A percentile compares a stretch with the other conserved stretches of the same genome.
Evolutionary conservation across 345 rosid species (phyloP).

Genomic region (Rhizophora apiculata): DNA sequence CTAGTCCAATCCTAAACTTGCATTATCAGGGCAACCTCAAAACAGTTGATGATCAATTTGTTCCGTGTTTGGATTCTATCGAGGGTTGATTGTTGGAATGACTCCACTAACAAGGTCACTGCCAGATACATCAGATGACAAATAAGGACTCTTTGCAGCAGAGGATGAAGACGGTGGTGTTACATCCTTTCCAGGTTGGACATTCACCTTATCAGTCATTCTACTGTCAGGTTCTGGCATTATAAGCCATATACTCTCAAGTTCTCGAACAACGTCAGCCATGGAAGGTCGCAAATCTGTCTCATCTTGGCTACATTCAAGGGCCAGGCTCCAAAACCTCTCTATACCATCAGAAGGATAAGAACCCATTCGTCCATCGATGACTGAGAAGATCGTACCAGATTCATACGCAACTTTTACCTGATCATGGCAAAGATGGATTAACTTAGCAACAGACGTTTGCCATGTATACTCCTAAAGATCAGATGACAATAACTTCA

Average conservation of each 20-base stretch:
- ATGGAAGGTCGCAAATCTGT: conserved; percentile 82
- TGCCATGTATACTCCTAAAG: too few relatives aligned
- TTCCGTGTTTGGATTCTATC: conserved; percentile 30
- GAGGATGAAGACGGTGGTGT: conserved; percentile 48
- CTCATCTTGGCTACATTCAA: conserved; percentile 72
- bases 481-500: too few relatives aligned
- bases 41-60: background rate
- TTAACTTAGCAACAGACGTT: too few relatives aligned
- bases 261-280: conserved; percentile 84
- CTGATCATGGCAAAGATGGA: conserved; percentile 29
- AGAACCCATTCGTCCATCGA: conserved; percentile 91
- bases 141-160: conserved; percentile 38
- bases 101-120: conserved; percentile 83
- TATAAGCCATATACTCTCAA: conserved; percentile 63
- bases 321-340: conserved; percentile 66
- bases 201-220: conserved; percentile 13
- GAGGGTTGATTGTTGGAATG: conserved; percentile 62
- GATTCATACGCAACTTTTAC: conserved; percentile 65
- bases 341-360: conserved; percentile 80
- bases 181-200: conserved; percentile 11
- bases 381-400: conserved; percentile 64
- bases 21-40: background rate
- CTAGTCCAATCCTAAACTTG: background rate
- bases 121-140: conserved; percentile 78
- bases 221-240: conserved; percentile 49